Percentiles rank a stretch among this genome's conserved stretches.
Evolutionary conservation across 1,284 basidiomycete species (phyloP).

Genomic region (Ustilago sp.): DNA sequence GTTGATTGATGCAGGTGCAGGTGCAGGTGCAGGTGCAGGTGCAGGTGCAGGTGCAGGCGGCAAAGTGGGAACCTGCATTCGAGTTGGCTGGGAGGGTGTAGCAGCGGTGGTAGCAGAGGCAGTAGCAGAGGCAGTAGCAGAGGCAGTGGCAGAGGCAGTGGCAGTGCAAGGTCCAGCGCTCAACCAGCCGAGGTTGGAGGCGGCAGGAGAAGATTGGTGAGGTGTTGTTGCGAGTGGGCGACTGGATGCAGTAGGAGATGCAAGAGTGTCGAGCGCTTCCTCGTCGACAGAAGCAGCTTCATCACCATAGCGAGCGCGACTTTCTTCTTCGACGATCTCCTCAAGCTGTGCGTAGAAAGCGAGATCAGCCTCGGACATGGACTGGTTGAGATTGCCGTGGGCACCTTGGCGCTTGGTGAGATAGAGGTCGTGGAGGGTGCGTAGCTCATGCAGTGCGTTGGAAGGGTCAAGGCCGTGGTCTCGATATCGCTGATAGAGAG

Average conservation of each 20-base stretch:
- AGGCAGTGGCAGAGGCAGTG: neutral
- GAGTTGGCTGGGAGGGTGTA: neutral
- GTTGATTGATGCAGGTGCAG: slow-evolving; percentile 6
- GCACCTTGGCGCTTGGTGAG: slow-evolving; percentile 56
- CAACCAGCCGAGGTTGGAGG: slow-evolving; percentile 47
- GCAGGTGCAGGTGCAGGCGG: slow-evolving; percentile 2
- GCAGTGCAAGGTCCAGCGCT: slow-evolving; percentile 36
- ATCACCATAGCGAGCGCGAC: slow-evolving; percentile 48
- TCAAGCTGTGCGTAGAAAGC: slow-evolving; percentile 60
- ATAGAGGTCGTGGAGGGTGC: slow-evolving; percentile 60
- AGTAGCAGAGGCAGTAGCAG: neutral
- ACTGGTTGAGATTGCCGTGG: slow-evolving; percentile 30
- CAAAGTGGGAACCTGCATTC: slow-evolving; percentile 9
- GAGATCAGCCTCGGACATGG: slow-evolving; percentile 55
- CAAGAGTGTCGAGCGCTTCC: neutral
- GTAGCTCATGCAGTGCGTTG: slow-evolving; percentile 58
- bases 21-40: neutral
- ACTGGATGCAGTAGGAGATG: slow-evolving; percentile 7
- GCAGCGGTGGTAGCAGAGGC: slow-evolving; percentile 8
- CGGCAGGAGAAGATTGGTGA: slow-evolving; percentile 10
- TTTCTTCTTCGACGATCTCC: slow-evolving; percentile 59
- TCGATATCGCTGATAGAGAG: slow-evolving; percentile 56
- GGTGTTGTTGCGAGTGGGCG: slow-evolving; percentile 8
- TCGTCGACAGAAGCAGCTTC: slow-evolving; percentile 19
- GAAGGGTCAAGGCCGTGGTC: slow-evolving; percentile 59